Evolutionary conservation across 768 basidiomycete species (phyloP).

Genomic region (Hydnomerulius pinastri): DNA sequence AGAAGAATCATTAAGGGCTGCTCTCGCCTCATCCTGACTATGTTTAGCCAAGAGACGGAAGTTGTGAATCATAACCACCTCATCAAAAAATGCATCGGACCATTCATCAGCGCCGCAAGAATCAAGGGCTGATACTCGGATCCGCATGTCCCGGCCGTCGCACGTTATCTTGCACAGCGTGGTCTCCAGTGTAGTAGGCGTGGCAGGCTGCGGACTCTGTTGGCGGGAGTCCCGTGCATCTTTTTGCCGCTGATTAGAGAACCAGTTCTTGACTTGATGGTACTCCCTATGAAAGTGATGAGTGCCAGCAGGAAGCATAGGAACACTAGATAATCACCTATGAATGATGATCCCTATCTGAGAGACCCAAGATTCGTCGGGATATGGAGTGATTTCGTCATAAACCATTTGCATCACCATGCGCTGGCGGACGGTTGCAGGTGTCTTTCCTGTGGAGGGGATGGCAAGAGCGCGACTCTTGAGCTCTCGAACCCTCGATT

Average conservation of each 20-base stretch:
- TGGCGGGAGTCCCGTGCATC: conserved; percentile 38
- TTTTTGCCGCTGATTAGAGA: conserved; percentile 62
- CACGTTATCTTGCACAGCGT: conserved; percentile 36
- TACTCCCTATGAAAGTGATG: conserved; percentile 43
- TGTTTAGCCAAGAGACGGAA: conserved; percentile 42
- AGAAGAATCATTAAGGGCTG: conserved; percentile 25
- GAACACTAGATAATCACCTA: conserved; percentile 39
- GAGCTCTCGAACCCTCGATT: conserved; percentile 31
- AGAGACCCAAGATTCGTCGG: conserved; percentile 61
- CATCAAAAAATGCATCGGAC: conserved; percentile 64
- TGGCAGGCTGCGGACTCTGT: conserved; percentile 35
- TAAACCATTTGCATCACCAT: conserved; percentile 64
- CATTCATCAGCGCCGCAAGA: conserved; percentile 48
- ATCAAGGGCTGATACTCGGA: conserved; percentile 50
- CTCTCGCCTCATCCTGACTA: conserved; percentile 38
- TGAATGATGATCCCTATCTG: conserved; percentile 58
- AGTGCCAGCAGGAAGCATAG: conserved; percentile 7
- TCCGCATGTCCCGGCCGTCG: conserved; percentile 43
- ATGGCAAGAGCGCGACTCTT: conserved; percentile 33
- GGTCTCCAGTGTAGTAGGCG: conserved; percentile 36
- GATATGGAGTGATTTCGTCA: conserved; percentile 66
- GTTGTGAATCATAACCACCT: conserved; percentile 60
- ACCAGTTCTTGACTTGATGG: conserved; percentile 68
- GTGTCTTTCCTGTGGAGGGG: conserved; percentile 42
- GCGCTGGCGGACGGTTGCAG: conserved; percentile 56